Percentiles rank a stretch among this genome's conserved stretches.
Conservation (phyloP, 78 protist genomes). For the Tieghemostelium lacteum region DNA sequence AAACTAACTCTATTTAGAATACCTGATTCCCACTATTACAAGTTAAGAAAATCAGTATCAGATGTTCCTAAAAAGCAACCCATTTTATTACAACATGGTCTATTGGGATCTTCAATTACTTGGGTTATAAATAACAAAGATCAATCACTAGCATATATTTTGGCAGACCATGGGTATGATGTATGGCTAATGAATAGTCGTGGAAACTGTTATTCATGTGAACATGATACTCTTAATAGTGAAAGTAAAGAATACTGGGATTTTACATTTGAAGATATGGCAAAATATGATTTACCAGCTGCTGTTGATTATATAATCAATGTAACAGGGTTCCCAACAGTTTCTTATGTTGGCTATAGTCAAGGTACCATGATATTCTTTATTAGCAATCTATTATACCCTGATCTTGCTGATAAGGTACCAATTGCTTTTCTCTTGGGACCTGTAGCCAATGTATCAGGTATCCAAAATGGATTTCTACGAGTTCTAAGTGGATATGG, state of each 20-base stretch:
- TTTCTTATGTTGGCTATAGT: slow-evolving; percentile 46
- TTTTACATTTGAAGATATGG: slow-evolving; percentile 1
- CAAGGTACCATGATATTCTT: slow-evolving; percentile 48
- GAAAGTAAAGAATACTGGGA: slow-evolving; percentile 1
- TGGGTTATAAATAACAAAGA: neutral
- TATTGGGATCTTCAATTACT: neutral
- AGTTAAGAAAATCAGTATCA: too few relatives aligned
- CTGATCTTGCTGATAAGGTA: slow-evolving; percentile 1
- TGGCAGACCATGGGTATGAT: slow-evolving; percentile 72
- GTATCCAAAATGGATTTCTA: too few relatives aligned
- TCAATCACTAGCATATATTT: slow-evolving; percentile 36
- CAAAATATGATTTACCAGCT: slow-evolving; percentile 37
- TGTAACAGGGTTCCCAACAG: neutral
- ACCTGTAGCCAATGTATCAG: too few relatives aligned
- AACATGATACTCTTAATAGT: neutral
- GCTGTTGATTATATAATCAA: neutral
- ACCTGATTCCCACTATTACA: neutral
- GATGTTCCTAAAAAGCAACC: neutral
- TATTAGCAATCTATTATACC: neutral
- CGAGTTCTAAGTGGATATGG: too few relatives aligned
- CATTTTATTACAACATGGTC: neutral
- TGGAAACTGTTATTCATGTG: slow-evolving; percentile 23
- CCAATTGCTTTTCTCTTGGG: neutral
- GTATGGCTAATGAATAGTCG: slow-evolving; percentile 62
- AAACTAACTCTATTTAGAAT: neutral